phyloP scores from a whole-genome alignment of 2,329 filamentous ascomycete genomes.

The Neopestalotiopsis clavispora region DNA sequence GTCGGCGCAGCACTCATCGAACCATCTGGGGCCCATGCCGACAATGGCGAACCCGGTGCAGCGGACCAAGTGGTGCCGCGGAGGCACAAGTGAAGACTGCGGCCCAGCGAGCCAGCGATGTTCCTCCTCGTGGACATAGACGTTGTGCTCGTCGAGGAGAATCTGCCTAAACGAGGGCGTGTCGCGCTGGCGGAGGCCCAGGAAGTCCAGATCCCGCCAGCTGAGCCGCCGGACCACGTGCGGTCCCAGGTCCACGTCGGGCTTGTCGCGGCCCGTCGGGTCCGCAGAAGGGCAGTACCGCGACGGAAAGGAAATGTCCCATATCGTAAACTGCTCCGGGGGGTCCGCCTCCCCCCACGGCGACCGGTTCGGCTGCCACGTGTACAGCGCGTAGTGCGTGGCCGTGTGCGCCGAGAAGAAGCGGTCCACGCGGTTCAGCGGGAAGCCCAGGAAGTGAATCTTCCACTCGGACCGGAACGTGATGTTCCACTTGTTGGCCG shows the following conservation, averaged over 20 bases:
- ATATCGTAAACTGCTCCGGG: conserved; percentile 62
- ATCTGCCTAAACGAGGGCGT: conserved; percentile 55
- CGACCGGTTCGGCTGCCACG: conserved; percentile 63
- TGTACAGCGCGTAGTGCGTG: conserved; percentile 65
- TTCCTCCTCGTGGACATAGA: conserved; percentile 63
- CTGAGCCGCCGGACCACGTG: conserved; percentile 53
- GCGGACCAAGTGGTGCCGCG: conserved; percentile 49
- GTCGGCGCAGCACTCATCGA: conserved; percentile 50
- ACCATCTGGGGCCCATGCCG: conserved; percentile 53
- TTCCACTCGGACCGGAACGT: conserved; percentile 64
- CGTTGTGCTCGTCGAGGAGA: conserved; percentile 51
- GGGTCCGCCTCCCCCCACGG: conserved; percentile 61
- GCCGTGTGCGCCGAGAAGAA: conserved; percentile 66
- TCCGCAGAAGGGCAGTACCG: conserved; percentile 56
- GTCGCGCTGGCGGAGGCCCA: conserved; percentile 57
- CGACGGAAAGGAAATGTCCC: conserved; percentile 60
- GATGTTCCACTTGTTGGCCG: conserved; percentile 43
- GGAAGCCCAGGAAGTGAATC: conserved; percentile 61
- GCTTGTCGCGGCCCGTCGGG: conserved; percentile 44
- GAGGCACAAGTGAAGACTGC: conserved; percentile 45
- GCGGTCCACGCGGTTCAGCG: conserved; percentile 59
- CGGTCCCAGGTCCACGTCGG: conserved; percentile 41
- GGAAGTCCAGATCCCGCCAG: conserved; percentile 56
- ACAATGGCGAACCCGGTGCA: conserved; percentile 59
- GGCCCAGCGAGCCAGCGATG: conserved; percentile 54